Conservation (phyloP, 2,329 filamentous ascomycete genomes). For the Aureobasidium uvarum region DNA sequence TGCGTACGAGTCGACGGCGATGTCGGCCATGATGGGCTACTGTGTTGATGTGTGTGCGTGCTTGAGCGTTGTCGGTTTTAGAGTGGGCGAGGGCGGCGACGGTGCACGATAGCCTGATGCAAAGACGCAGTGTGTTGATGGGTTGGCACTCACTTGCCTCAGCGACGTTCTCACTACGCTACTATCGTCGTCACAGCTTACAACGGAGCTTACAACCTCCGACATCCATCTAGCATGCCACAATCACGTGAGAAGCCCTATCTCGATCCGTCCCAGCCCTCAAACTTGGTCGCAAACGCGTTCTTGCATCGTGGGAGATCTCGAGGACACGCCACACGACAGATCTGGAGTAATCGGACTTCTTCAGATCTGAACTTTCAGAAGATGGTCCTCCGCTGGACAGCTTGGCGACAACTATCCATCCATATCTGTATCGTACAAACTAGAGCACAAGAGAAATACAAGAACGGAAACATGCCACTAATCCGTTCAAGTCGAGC, state of each 20-base stretch:
- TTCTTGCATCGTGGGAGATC: slow-evolving; percentile 10
- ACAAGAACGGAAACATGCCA: background rate
- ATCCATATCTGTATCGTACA: background rate
- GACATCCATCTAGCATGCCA: background rate
- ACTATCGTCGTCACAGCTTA: slow-evolving; percentile 15
- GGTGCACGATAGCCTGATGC: background rate
- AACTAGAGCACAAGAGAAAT: background rate
- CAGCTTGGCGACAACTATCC: background rate
- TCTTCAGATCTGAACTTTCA: background rate
- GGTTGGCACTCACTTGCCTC: slow-evolving; percentile 17
- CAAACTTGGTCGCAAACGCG: background rate
- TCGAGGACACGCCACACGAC: slow-evolving; percentile 1
- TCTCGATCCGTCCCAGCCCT: background rate
- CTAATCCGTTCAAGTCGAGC: background rate
- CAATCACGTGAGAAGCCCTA: background rate
- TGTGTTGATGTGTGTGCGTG: background rate
- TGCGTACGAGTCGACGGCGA: slow-evolving; percentile 76
- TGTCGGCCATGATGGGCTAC: slow-evolving; percentile 69
- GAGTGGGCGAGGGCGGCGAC: background rate
- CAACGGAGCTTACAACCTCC: slow-evolving; percentile 3
- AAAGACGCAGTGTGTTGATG: slow-evolving; percentile 8
- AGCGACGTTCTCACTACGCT: slow-evolving; percentile 12
- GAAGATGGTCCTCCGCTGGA: background rate
- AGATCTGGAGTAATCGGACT: background rate
- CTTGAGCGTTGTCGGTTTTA: background rate